Evolutionary conservation across 1,284 basidiomycete species (phyloP).

Genomic region (Trametes versicolor): DNA sequence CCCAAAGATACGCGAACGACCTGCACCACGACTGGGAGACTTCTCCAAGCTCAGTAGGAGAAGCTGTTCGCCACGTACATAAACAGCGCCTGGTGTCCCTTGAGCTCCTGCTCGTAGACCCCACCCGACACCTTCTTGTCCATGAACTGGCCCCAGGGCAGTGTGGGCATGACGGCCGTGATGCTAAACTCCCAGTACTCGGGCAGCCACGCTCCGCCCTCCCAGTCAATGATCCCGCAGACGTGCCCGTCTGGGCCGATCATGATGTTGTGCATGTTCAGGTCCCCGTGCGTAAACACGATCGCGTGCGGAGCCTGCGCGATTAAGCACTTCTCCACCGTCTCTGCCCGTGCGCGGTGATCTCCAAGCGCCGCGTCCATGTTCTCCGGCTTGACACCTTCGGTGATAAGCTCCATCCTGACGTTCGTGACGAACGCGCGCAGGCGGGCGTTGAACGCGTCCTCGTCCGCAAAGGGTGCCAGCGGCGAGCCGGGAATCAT

Average conservation of each 20-base stretch:
- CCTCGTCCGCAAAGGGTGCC: constrained; percentile 11
- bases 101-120: neutral
- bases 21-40: too few relatives aligned
- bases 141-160: constrained; percentile 11
- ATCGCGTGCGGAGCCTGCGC: constrained; percentile 21
- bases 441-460: constrained; percentile 20
- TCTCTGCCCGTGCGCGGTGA: neutral
- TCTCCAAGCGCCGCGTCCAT: neutral
- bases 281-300: constrained; percentile 28
- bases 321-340: constrained; percentile 7
- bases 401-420: neutral
- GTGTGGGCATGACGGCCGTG: neutral
- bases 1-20: too few relatives aligned
- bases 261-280: constrained; percentile 21
- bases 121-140: neutral
- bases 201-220: constrained; percentile 19
- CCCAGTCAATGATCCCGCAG: constrained; percentile 23
- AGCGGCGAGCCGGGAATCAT: constrained; percentile 16
- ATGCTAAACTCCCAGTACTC: constrained; percentile 24
- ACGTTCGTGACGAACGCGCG: constrained; percentile 1
- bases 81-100: neutral
- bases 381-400: neutral
- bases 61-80: neutral
- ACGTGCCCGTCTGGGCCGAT: constrained; percentile 18
- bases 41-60: neutral